Evolutionary conservation across 106 monocot genomes (phyloP).

Genomic region (Posidonia australis): DNA sequence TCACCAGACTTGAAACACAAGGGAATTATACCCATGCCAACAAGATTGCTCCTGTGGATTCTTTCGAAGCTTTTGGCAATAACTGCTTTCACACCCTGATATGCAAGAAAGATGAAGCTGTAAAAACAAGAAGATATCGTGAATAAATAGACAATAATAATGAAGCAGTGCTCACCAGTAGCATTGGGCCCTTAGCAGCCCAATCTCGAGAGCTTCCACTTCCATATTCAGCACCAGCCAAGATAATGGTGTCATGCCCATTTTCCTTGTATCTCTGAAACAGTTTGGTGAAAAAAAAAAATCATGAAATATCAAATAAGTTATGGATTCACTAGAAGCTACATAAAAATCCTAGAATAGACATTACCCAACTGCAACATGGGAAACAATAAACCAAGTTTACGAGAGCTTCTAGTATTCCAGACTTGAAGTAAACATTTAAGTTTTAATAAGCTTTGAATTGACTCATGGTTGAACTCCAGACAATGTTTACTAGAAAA

Average conservation of each 20-base stretch:
- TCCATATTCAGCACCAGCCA: constrained; percentile 28
- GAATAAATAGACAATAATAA: neutral
- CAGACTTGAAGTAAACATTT: no score
- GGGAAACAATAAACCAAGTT: no score
- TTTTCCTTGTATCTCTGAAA: constrained; percentile 23
- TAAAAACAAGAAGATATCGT: neutral
- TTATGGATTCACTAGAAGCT: no score
- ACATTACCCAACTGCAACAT: no score
- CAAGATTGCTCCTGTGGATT: constrained; percentile 92
- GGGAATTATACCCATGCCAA: constrained; percentile 77
- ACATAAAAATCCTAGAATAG: no score
- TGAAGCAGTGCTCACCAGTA: constrained; percentile 5
- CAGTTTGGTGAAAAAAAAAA: no score
- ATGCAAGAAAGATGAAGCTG: constrained; percentile 3
- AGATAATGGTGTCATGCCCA: constrained; percentile 18
- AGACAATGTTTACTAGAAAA: no score
- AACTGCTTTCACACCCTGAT: constrained; percentile 88
- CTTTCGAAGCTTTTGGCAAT: constrained; percentile 91
- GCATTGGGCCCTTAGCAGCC: constrained; percentile 29
- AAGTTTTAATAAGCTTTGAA: no score
- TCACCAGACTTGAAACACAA: constrained; percentile 82
- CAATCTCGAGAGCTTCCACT: constrained; percentile 33
- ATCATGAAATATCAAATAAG: no score
- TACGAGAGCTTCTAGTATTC: no score
- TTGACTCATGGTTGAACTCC: no score